These are phyloP conservation scores for Chaetomium tenue DNA, from an alignment of 495 filamentous ascomycete species.

Conservation along the genomic window DNA sequence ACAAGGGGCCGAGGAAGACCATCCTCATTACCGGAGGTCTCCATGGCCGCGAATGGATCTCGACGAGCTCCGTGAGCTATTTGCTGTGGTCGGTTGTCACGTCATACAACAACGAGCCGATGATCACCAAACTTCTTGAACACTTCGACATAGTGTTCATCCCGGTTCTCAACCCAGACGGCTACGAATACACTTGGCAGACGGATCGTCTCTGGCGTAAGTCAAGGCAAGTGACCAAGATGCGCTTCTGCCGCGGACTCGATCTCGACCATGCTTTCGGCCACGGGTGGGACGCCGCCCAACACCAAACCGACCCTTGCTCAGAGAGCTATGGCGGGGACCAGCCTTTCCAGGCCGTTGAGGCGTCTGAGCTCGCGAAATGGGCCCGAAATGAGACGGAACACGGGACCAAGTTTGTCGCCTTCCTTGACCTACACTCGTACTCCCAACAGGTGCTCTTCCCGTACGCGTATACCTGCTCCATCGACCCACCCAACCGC, in stretches of 20 bases:
- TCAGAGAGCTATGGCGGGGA: constrained; percentile 88
- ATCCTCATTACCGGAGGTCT: constrained; percentile 81
- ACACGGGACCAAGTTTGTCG: constrained; percentile 71
- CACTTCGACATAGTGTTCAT: constrained; percentile 83
- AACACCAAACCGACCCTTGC: constrained; percentile 73
- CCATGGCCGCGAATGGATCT: constrained; percentile 96
- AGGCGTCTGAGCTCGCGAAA: constrained; percentile 70
- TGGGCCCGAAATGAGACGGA: constrained; percentile 86
- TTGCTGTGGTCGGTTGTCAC: constrained; percentile 86
- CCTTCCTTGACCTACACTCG: constrained; percentile 86
- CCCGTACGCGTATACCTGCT: constrained; percentile 86
- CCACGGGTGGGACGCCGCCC: constrained; percentile 75
- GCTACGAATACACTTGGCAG: constrained; percentile 92
- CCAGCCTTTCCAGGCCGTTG: constrained; percentile 76
- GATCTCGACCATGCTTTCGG: constrained; percentile 86
- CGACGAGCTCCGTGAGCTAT: constrained; percentile 87
- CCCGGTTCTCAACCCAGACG: constrained; percentile 88
- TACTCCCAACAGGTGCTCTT: constrained; percentile 96
- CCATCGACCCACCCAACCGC: constrained; percentile 70
- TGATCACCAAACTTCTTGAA: constrained; percentile 72
- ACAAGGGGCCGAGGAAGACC: constrained; percentile 57
- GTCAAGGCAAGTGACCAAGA: constrained; percentile 79
- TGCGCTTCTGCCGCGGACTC: constrained; percentile 80
- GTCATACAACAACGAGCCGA: constrained; percentile 63
- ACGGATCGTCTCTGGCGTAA: constrained; percentile 93